Conservation (phyloP, 1,284 basidiomycete species). For the Quambalaria eucalypti region DNA sequence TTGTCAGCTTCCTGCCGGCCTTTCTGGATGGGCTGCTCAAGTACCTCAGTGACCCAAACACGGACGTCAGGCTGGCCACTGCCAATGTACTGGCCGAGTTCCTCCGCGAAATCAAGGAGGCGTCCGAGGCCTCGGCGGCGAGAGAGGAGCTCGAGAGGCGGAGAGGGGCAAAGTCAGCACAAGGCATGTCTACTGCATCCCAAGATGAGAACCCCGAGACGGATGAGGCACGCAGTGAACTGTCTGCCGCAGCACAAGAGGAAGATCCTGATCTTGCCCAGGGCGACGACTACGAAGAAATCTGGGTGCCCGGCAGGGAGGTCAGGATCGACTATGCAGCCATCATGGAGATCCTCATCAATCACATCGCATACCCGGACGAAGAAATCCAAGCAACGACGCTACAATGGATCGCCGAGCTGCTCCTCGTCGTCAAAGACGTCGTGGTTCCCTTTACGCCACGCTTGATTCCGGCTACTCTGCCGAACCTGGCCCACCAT, state of each 20-base stretch:
- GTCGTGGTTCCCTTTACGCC: slow-evolving; percentile 93
- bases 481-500: slow-evolving; percentile 89
- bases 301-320: slow-evolving; percentile 85
- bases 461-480: slow-evolving; percentile 77
- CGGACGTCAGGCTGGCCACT: slow-evolving; percentile 84
- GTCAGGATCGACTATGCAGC: slow-evolving; percentile 82
- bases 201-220: background rate
- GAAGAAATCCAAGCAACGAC: slow-evolving; percentile 50
- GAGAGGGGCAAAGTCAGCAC: slow-evolving; percentile 25
- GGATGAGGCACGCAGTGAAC: slow-evolving; percentile 8
- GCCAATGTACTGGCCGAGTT: slow-evolving; percentile 88
- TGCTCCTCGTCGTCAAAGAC: slow-evolving; percentile 75
- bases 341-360: slow-evolving; percentile 88
- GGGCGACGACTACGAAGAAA: slow-evolving; percentile 50
- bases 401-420: slow-evolving; percentile 83
- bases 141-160: slow-evolving; percentile 16
- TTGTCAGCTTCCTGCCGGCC: slow-evolving; percentile 86
- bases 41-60: slow-evolving; percentile 88
- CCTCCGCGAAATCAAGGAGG: slow-evolving; percentile 70
- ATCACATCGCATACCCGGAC: slow-evolving; percentile 68
- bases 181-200: slow-evolving; percentile 23
- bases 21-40: slow-evolving; percentile 82
- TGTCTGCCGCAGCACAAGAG: slow-evolving; percentile 2
- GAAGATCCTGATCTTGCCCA: slow-evolving; percentile 3
- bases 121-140: slow-evolving; percentile 20